Conservation (phyloP, 805 yeast species). For the Saccharomyces paradoxus region DNA sequence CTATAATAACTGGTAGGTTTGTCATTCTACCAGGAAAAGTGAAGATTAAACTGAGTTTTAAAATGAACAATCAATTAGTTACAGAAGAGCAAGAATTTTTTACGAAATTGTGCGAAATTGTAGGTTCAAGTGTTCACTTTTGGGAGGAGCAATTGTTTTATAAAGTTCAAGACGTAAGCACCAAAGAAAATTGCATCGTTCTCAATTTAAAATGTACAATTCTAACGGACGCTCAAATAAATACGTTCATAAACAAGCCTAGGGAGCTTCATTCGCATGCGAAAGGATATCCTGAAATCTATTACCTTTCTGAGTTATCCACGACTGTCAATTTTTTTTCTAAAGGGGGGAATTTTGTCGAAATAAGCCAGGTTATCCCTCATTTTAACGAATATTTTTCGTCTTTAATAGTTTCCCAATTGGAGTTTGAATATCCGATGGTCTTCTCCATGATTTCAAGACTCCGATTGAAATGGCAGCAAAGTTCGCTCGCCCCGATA, state of each 20-base stretch:
- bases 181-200: neutral
- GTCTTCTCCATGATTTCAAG: conserved; percentile 26
- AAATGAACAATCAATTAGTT: no score
- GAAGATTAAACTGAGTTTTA: neutral
- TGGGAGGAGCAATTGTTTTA: conserved; percentile 4
- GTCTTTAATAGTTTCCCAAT: conserved; percentile 26
- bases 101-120: neutral
- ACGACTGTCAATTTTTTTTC: neutral
- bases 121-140: neutral
- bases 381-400: conserved; percentile 22
- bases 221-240: neutral
- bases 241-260: neutral
- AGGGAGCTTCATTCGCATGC: neutral
- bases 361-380: conserved; percentile 1
- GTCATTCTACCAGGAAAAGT: neutral
- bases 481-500: conserved; percentile 18
- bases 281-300: neutral
- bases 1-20: neutral
- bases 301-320: neutral
- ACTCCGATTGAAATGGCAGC: conserved; percentile 15
- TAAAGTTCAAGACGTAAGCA: neutral
- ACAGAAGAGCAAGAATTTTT: neutral
- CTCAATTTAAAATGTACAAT: neutral
- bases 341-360: neutral
- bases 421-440: conserved; percentile 31